Conservation (phyloP, 495 filamentous ascomycete genomes). For the Glutinoglossum americanum region DNA sequence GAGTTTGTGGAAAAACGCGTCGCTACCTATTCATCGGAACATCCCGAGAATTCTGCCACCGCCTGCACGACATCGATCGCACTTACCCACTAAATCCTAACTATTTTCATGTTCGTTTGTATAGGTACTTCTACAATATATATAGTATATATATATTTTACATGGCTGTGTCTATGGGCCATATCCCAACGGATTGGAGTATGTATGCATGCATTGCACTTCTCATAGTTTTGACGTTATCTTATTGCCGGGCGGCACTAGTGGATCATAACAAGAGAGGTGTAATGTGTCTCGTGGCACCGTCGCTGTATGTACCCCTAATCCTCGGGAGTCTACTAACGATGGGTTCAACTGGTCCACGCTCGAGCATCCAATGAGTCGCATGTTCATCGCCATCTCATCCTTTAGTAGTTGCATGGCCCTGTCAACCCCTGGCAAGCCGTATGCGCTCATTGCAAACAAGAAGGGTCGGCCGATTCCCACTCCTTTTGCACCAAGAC, state of each 20-base stretch:
- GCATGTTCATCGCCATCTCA: conserved; percentile 99
- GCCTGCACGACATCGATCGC: too few species aligned
- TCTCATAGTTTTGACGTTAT: conserved; percentile 1
- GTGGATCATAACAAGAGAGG: conserved; percentile 39
- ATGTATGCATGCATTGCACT: not conserved
- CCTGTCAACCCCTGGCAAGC: conserved; percentile 63
- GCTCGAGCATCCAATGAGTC: conserved; percentile 57
- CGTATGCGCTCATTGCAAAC: conserved; percentile 90
- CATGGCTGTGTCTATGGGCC: too few species aligned
- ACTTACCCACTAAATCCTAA: too few species aligned
- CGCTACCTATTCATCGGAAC: too few species aligned
- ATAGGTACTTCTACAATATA: too few species aligned
- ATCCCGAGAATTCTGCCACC: too few species aligned
- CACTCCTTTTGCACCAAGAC: conserved; percentile 77
- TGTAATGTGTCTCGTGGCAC: conserved; percentile 52
- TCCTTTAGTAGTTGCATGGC: conserved; percentile 93
- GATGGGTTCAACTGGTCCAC: conserved; percentile 59
- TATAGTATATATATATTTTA: too few species aligned
- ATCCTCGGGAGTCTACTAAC: conserved; percentile 52
- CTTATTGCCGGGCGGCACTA: conserved; percentile 15
- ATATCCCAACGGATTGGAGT: too few species aligned
- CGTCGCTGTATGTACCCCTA: conserved; percentile 43
- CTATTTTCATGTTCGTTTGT: too few species aligned
- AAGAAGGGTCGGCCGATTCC: conserved; percentile 90
- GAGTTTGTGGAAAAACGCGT: too few species aligned